Evolutionary conservation across 768 basidiomycete species (phyloP), one percentile per base, ranked within the genome.

Genomic region (Termitomyces sp.): DNA sequence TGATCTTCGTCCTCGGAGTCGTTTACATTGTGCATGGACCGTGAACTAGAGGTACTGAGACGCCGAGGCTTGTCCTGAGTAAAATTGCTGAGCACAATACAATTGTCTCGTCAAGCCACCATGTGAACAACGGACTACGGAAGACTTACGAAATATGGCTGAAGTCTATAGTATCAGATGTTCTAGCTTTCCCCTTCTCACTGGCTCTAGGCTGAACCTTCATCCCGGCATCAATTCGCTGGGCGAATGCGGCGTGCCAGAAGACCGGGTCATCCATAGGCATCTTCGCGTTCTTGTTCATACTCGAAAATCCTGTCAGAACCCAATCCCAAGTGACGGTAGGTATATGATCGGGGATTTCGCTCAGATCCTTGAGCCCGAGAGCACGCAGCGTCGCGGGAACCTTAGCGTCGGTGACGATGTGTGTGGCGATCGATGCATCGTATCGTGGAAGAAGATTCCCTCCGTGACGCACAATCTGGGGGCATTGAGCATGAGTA

Each of bases 381-480:
- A 88, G 72, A 1, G 79, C 73, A 20, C 75, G 68, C 46, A 80
- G 65, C 46, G 78, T 73, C 15, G 75, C 59, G 14, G 60, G 56
- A 38, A 57, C 55, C 45, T 63, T 63, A 4, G 73, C 70, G 55
- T 84, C 85, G 7, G 85, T 84, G 37, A 92, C 77, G 56, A 93
- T 86, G 66, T 91, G 88, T 4, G 91, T 91, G 34, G 88, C 82
- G 8, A 70, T 63, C 5, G 67, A 63, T 3, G 83, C 74, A 63
- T 92, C 85, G 66, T 83, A 92, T 40, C 66, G 74, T 2, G 88
- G 80, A 43, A 83, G 72, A 31, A 92, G 74, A 25, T 78, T 83
- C 48, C 83, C 91, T 11, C 91, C 91, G 63, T 83, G 74, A 61
- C 76, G 77, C 47, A 86, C 76, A 45, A 93, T 83, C 91, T 92